These are phyloP conservation scores for Suillus brevipes DNA, from an alignment of 768 basidiomycete species.

Conservation along the genomic window DNA sequence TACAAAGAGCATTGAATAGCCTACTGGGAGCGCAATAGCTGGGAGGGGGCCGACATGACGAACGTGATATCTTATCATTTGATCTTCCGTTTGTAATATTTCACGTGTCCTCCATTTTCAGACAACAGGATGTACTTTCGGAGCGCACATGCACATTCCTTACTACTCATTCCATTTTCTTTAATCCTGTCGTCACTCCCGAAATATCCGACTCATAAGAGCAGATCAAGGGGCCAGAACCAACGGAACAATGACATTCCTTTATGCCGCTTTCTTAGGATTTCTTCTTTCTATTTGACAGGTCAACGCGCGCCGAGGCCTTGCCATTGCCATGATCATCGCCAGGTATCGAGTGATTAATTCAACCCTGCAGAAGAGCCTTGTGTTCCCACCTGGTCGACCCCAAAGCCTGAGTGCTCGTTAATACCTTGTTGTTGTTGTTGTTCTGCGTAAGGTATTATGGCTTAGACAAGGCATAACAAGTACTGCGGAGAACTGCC, in stretches of 20 bases:
- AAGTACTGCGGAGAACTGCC: constrained; percentile 11
- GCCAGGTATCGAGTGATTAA: constrained; percentile 8
- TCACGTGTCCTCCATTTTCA: constrained; percentile 17
- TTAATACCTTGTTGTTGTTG: not conserved
- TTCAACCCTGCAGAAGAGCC: constrained; percentile 3
- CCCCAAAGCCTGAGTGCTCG: constrained; percentile 15
- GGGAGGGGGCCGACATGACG: constrained; percentile 7
- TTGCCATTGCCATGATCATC: constrained; percentile 6
- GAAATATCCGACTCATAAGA: constrained; percentile 6
- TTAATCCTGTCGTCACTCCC: constrained; percentile 14
- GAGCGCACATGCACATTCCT: constrained; percentile 31
- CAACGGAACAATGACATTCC: constrained; percentile 7
- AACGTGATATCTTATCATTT: constrained; percentile 18
- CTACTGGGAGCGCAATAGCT: constrained; percentile 46
- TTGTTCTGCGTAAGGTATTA: not conserved
- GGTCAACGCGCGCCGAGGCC: constrained; percentile 6
- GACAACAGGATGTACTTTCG: constrained; percentile 15
- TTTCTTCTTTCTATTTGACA: not conserved
- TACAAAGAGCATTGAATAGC: constrained; percentile 75
- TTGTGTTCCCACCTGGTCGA: constrained; percentile 17
- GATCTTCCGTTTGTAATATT: constrained; percentile 23
- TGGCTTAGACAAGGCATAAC: not conserved
- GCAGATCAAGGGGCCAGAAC: not conserved
- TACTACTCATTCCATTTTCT: constrained; percentile 19
- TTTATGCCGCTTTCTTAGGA: constrained; percentile 4